Conservation (phyloP, 2,329 filamentous ascomycete genomes). For the Fusarium ramigenum region DNA sequence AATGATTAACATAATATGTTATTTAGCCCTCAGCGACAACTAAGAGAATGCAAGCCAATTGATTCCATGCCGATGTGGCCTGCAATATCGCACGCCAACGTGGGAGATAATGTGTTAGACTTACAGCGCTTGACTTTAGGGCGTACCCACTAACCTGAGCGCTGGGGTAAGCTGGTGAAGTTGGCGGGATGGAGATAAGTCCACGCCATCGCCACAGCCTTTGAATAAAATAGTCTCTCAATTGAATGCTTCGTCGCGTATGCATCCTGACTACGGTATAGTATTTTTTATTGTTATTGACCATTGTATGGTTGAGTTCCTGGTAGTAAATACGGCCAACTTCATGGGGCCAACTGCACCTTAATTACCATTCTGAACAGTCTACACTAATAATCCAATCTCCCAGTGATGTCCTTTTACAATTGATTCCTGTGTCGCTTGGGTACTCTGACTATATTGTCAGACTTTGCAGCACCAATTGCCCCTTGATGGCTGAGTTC, state of each 20-base stretch:
- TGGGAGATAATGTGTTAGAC: not conserved
- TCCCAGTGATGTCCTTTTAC: not conserved
- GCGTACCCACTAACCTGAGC: not conserved
- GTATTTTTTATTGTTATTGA: no score
- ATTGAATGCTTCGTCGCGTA: not conserved
- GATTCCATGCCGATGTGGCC: not conserved
- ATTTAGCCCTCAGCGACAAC: not conserved
- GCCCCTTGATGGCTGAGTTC: not conserved
- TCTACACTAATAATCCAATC: not conserved
- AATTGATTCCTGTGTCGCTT: not conserved
- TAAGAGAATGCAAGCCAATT: fast-evolving
- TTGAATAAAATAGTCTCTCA: not conserved
- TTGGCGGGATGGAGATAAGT: not conserved
- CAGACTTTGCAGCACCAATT: not conserved
- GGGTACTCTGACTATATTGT: no score
- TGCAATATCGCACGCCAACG: not conserved
- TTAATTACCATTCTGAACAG: not conserved
- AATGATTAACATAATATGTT: fast-evolving
- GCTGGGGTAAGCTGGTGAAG: not conserved
- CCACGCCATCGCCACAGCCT: not conserved
- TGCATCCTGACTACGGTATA: no score
- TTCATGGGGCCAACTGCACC: not conserved
- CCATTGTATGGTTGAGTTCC: not conserved
- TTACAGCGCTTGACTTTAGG: not conserved
- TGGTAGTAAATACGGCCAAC: not conserved